Conservation (phyloP, 352 stramenopile genomes). For the Phytophthora cajani region DNA sequence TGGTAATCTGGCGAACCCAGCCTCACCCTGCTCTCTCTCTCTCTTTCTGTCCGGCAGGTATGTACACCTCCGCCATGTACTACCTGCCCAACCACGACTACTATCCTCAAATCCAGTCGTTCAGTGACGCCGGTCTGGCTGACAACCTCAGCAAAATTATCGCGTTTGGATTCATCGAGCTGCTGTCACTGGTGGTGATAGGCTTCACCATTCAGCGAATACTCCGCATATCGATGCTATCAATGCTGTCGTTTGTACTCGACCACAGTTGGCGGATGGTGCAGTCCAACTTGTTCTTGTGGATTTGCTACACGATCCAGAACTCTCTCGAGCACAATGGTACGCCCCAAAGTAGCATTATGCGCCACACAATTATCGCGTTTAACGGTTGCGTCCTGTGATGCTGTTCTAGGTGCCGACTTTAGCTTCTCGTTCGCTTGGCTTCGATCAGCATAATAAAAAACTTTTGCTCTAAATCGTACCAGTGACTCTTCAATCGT, state of each 20-base stretch:
- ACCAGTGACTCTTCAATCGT: not conserved
- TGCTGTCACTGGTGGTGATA: constrained; percentile 22
- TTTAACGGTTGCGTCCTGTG: not conserved
- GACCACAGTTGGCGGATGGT: constrained; percentile 39
- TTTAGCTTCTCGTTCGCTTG: constrained; percentile 28
- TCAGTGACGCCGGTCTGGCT: constrained; percentile 6
- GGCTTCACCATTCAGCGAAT: constrained; percentile 19
- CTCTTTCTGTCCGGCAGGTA: constrained; percentile 10
- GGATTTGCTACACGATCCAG: constrained; percentile 42
- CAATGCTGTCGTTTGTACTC: constrained; percentile 44
- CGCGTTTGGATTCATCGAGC: constrained; percentile 30
- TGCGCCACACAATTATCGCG: not conserved
- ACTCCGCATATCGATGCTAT: constrained; percentile 24
- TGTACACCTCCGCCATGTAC: constrained; percentile 36
- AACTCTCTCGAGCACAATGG: constrained; percentile 36
- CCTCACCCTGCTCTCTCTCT: not conserved
- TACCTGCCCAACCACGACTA: constrained; percentile 35
- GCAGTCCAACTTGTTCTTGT: constrained; percentile 46
- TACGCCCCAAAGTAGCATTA: not conserved
- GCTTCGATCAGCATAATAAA: not conserved
- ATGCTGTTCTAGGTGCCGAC: constrained; percentile 4
- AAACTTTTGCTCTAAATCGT: not conserved
- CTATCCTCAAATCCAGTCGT: constrained; percentile 34
- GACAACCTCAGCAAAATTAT: constrained; percentile 32
- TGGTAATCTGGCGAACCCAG: not conserved